Evolutionary conservation across 306 rosid genomes (phyloP).

Genomic region (Castanea crenata): DNA sequence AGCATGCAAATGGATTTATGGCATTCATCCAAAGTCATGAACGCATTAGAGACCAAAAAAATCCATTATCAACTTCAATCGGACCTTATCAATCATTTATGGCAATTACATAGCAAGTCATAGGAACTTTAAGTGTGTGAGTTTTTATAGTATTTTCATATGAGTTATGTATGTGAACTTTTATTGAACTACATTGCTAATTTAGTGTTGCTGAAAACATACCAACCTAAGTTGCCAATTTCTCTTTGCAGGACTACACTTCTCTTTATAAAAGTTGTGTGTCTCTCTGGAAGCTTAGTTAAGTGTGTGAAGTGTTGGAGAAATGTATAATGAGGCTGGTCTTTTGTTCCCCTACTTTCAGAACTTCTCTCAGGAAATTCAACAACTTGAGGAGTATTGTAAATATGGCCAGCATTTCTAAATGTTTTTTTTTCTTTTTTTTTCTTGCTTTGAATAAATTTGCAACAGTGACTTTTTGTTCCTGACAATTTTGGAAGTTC

Average conservation of each 20-base stretch:
- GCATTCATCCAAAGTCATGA: too few species aligned
- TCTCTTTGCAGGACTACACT: constrained; percentile 20
- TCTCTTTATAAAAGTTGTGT: background rate
- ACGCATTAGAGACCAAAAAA: too few species aligned
- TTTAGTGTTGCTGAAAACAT: background rate
- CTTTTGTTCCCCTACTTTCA: constrained; percentile 66
- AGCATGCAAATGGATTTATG: too few species aligned
- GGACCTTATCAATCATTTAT: too few species aligned
- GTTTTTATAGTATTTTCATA: too few species aligned
- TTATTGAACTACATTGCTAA: too few species aligned
- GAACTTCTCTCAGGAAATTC: constrained; percentile 68
- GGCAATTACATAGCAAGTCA: too few species aligned
- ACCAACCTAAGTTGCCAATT: background rate
- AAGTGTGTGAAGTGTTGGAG: constrained; percentile 9
- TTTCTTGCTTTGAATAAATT: background rate
- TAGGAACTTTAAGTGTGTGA: too few species aligned
- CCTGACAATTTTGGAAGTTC: background rate
- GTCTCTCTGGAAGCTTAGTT: constrained; percentile 15
- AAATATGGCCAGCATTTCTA: constrained; percentile 2
- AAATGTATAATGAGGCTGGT: constrained; percentile 81
- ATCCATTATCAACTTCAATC: too few species aligned
- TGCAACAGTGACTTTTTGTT: background rate
- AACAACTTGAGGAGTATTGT: constrained; percentile 74
- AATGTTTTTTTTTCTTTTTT: background rate
- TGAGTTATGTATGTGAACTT: too few species aligned